These are phyloP conservation scores for Geotrichum aggregatum DNA, from an alignment of 1,139 yeast species.

Conservation along the genomic window DNA sequence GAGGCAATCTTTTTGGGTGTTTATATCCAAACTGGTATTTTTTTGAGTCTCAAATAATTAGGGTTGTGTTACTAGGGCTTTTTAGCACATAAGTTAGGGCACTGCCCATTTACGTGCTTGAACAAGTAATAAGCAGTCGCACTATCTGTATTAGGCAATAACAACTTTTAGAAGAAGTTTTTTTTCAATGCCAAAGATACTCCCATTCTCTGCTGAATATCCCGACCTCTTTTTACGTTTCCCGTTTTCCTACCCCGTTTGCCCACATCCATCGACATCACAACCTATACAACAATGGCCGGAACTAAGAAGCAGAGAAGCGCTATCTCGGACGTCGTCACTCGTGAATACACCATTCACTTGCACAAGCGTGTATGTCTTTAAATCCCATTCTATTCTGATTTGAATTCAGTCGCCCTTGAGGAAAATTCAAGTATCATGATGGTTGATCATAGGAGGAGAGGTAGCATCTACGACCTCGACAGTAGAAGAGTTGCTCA, in stretches of 20 bases:
- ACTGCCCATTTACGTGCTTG: too few relatives aligned
- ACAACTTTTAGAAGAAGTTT: not conserved
- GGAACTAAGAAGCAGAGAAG: conserved; percentile 50
- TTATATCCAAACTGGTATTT: too few relatives aligned
- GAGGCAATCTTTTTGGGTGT: too few relatives aligned
- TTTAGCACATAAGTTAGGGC: too few relatives aligned
- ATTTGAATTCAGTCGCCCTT: not conserved
- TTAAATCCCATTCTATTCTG: not conserved
- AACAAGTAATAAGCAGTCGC: too few relatives aligned
- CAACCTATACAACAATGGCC: conserved; percentile 34
- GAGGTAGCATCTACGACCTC: too few relatives aligned
- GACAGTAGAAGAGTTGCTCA: too few relatives aligned
- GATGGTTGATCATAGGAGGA: too few relatives aligned
- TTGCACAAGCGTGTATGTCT: conserved; percentile 98
- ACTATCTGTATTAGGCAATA: not conserved
- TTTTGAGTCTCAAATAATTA: too few relatives aligned
- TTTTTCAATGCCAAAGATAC: not conserved
- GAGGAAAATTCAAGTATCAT: too few relatives aligned
- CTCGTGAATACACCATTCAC: conserved; percentile 99
- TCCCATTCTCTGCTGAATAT: not conserved
- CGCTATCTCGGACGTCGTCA: conserved; percentile 98
- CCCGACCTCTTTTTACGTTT: conserved; percentile 19
- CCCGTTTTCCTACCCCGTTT: conserved; percentile 16
- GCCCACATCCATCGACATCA: conserved; percentile 19
- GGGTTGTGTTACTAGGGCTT: too few relatives aligned